phyloP scores from a whole-genome alignment of 306 rosid genomes.

The Styphnolobium japonicum region DNA sequence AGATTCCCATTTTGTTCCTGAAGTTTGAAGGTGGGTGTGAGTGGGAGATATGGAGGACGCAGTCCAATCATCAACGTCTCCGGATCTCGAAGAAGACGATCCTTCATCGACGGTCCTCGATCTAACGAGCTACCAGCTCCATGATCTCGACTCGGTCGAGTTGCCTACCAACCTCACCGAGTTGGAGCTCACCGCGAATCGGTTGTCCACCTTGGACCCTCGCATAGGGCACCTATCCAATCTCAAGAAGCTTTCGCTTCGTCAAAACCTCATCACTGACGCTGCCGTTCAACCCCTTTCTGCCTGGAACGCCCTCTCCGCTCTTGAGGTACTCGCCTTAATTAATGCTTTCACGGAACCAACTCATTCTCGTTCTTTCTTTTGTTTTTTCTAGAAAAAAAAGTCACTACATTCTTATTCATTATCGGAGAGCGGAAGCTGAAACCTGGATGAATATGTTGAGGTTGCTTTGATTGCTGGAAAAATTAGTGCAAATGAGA shows the following conservation, averaged over 20 bases:
- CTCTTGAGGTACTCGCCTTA: slow-evolving; percentile 69
- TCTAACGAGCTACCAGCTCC: slow-evolving; percentile 81
- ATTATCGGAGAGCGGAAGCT: not conserved
- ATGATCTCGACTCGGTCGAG: slow-evolving; percentile 76
- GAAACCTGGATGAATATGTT: not conserved
- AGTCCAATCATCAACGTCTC: slow-evolving; percentile 16
- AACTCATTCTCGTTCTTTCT: not conserved
- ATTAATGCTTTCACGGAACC: too few relatives aligned
- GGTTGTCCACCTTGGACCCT: slow-evolving; percentile 67
- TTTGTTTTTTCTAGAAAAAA: not conserved
- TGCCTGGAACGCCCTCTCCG: slow-evolving; percentile 55
- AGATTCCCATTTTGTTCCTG: not conserved
- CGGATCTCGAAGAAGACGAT: slow-evolving; percentile 39
- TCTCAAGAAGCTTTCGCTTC: slow-evolving; percentile 82
- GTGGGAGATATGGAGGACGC: slow-evolving; percentile 23
- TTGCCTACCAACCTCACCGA: slow-evolving; percentile 66
- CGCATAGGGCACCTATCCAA: slow-evolving; percentile 64
- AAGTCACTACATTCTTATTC: too few relatives aligned
- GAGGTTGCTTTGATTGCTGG: not conserved
- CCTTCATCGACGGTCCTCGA: slow-evolving; percentile 68
- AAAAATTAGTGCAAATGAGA: not conserved
- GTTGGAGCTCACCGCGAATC: slow-evolving; percentile 88
- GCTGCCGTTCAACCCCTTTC: slow-evolving; percentile 65
- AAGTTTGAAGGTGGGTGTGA: not conserved
- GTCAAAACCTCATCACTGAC: slow-evolving; percentile 80